Evolutionary conservation across 495 filamentous ascomycete genomes (phyloP), one percentile per base, ranked within the genome.

Genomic region (Trichoderma virens): DNA sequence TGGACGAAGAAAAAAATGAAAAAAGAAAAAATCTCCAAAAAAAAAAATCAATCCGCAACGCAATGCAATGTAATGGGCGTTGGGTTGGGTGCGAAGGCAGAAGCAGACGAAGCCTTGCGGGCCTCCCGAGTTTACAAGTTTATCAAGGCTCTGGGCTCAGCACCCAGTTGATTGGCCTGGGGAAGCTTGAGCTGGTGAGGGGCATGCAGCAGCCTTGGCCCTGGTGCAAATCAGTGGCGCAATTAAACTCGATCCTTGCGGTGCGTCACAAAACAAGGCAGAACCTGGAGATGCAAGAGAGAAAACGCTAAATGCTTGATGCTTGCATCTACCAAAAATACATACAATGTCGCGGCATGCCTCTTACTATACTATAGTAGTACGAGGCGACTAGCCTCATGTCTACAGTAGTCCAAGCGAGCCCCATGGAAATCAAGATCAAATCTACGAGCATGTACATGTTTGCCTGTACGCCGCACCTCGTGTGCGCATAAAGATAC

Each of bases 171-270:
- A 47, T 47, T 47, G 43, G 43, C 43, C n/a, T 20, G n/a, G n/a
- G n/a, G n/a, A n/a, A n/a, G n/a, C n/a, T n/a, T n/a, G 43, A 47
- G 43, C 43, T 47, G 43, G 43, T 47, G 43, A 20, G 43, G 43
- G 43, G 16, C 34, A 7, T n/a, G n/a, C n/a, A n/a, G 6, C 11
- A 11, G 8, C 5, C 11, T 41, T 41, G 38, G 38, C 13, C 38
- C 14, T 41, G 38, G 14, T 0, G 4, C 4, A 16, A 41, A 18
- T 11, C 38, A 41, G 38, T 18, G 38, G 11, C 18, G 38, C 38
- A 41, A 2, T n/a, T n/a, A n/a, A n/a, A 41, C 38, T 9, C 18
- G 14, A n/a, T n/a, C n/a, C n/a, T n/a, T n/a, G n/a, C n/a, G n/a
- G n/a, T n/a, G n/a, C n/a, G n/a, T n/a, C n/a, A n/a, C n/a, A n/a